Base-by-base conservation (phyloP, 2,329 filamentous ascomycete species). In the Penicillium sumatraense region DNA sequence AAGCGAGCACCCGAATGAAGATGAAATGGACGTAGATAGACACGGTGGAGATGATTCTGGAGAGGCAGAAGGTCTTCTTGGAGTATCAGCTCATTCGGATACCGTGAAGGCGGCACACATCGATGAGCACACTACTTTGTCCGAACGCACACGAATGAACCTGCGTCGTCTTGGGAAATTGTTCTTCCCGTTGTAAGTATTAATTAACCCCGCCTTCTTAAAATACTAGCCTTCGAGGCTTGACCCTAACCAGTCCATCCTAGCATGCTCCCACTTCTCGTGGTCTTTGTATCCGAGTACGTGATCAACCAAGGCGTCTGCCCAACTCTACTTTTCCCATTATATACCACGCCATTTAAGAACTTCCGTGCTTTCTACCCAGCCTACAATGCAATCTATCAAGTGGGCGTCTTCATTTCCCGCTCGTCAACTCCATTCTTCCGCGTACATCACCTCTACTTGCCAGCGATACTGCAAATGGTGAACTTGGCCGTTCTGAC, bases 201-300 rank as follows among this genome's bases (percentile, higher is more conserved):
- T 29, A 41, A 40, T 52, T 67, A n/a, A n/a, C 9, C 29, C 11
- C n/a, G 27, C 29, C 29, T 31, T n/a, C 29, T 31, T 3, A n/a
- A n/a, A 6, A 29, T 29, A 29, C 27, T 29, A 29, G 27, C 27
- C 27, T 29, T 11, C 27, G 16, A 16, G 9, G 16, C 63, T 45
- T 35, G 9, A 10, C 46, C 40, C 56, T 69, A 33, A 68, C 53
- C 18, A 9, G 18, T 10, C 38, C 7, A 31, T 27, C 53, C 3
- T 59, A 84, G 82, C 72, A 98, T 99, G 92, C 81, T 96, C 3
- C 95, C 95, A 0, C 82, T 99, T 13, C 81, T 98, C 29, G 78
- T 98, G 14, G 95, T 99, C 26, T 99, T 97, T 72, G 84, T 98
- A 31, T 91, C 93, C 53, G 95, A 99, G 78, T 99, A 99, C 72